These are phyloP conservation scores for Rhododendron molle DNA, from an alignment of 148 eudicot species.

Conservation along the genomic window DNA sequence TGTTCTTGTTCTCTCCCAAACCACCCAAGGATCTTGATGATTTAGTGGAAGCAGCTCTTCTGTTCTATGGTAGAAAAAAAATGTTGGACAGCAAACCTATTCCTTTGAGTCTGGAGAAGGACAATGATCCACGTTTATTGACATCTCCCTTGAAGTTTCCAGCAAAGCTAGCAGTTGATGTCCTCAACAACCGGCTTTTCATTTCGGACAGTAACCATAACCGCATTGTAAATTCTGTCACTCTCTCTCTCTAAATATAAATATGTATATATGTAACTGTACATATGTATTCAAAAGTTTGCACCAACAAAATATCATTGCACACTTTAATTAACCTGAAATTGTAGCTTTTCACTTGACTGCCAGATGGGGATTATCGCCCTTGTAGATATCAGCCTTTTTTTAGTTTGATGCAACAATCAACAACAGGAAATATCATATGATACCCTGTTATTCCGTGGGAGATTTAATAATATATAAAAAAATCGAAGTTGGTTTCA, in stretches of 20 bases:
- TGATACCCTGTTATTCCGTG: neutral
- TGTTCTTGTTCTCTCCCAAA: slow-evolving; percentile 9
- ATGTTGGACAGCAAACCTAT: slow-evolving; percentile 60
- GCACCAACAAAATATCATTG: neutral
- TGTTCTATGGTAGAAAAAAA: slow-evolving; percentile 62
- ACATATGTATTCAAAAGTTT: too few relatives aligned
- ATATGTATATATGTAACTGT: neutral
- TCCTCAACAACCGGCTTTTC: slow-evolving; percentile 77
- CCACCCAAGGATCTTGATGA: slow-evolving; percentile 73
- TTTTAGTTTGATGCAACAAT: neutral
- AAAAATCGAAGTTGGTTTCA: too few relatives aligned
- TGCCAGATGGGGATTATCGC: neutral
- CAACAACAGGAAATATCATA: neutral
- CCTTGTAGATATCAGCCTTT: neutral
- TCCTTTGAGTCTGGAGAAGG: slow-evolving; percentile 84
- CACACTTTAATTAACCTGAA: neutral
- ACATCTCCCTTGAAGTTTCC: slow-evolving; percentile 95
- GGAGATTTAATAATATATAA: neutral
- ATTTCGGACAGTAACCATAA: slow-evolving; percentile 97
- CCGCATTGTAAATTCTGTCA: slow-evolving; percentile 64
- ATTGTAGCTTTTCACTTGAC: neutral
- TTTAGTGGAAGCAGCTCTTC: slow-evolving; percentile 85
- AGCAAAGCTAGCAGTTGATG: slow-evolving; percentile 87
- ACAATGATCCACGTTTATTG: slow-evolving; percentile 79
- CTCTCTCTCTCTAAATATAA: slow-evolving; percentile 15